phyloP scores from a whole-genome alignment of 2,329 filamentous ascomycete genomes.

The Thielaviopsis ethacetica region DNA sequence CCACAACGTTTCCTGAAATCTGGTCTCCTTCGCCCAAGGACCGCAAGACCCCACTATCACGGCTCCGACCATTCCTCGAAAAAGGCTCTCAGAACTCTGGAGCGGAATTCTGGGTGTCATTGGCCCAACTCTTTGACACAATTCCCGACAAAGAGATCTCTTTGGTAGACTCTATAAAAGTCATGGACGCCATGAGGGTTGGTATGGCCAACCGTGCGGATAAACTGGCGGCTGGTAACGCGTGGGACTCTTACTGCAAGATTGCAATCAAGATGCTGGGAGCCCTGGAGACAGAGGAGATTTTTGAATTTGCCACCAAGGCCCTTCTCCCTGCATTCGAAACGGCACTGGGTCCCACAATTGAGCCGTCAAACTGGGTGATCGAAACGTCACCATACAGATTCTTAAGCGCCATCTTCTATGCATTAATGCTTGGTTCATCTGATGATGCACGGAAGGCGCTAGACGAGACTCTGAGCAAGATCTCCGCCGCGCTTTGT shows the following conservation, averaged over 20 bases:
- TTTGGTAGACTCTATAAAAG: conserved; percentile 35
- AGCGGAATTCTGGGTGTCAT: conserved; percentile 53
- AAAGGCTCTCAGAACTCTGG: conserved; percentile 71
- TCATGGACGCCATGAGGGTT: conserved; percentile 51
- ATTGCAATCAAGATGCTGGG: conserved; percentile 37
- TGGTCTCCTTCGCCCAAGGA: conserved; percentile 37
- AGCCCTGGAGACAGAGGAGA: conserved; percentile 29
- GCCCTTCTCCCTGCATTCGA: conserved; percentile 37
- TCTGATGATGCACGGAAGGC: neutral
- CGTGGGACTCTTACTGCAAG: conserved; percentile 62
- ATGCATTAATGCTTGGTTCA: neutral
- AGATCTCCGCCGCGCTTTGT: conserved; percentile 36
- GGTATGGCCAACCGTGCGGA: conserved; percentile 66
- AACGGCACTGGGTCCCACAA: conserved; percentile 33
- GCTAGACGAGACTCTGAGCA: conserved; percentile 17
- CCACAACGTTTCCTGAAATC: conserved; percentile 44
- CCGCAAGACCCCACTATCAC: conserved; percentile 36
- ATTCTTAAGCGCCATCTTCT: conserved; percentile 6
- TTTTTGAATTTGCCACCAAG: conserved; percentile 28
- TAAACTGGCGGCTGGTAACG: conserved; percentile 48
- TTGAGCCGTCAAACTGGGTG: conserved; percentile 23
- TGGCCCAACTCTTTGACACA: conserved; percentile 46
- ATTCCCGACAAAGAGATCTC: conserved; percentile 32
- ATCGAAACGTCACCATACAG: conserved; percentile 7
- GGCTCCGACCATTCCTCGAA: conserved; percentile 57